These are phyloP conservation scores for Phaffia rhodozyma DNA, from an alignment of 1,284 basidiomycete species.

Conservation along the genomic window DNA sequence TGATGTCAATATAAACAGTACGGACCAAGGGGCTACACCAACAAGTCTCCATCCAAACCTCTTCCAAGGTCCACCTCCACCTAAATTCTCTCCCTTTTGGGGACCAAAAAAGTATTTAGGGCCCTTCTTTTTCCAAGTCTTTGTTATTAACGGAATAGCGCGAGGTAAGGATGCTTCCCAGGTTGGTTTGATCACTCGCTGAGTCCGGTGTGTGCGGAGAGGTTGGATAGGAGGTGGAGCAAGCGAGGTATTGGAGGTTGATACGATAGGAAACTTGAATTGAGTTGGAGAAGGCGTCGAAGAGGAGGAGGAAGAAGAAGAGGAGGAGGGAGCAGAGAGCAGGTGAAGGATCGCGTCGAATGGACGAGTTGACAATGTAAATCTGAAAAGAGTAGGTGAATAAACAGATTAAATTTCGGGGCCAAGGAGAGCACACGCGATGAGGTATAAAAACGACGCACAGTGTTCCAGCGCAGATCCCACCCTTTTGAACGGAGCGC, in stretches of 20 bases:
- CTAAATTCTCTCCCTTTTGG: neutral
- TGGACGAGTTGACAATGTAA: slow-evolving; percentile 12
- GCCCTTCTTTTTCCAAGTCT: neutral
- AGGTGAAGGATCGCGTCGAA: slow-evolving; percentile 15
- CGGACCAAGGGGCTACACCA: slow-evolving; percentile 8
- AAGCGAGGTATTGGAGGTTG: slow-evolving; percentile 1
- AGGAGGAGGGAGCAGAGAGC: slow-evolving; percentile 4
- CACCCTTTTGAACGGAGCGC: neutral
- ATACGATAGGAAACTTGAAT: neutral
- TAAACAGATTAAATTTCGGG: neutral
- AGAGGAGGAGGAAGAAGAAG: neutral
- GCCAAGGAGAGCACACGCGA: neutral
- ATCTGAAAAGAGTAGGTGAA: neutral
- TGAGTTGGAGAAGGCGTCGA: neutral
- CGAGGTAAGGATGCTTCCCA: slow-evolving; percentile 1
- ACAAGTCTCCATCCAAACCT: neutral
- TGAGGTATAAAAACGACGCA: neutral
- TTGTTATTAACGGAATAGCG: slow-evolving; percentile 11
- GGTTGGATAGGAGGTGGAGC: slow-evolving; percentile 10
- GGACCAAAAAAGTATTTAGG: slow-evolving; percentile 8
- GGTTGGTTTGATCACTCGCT: neutral
- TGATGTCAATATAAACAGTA: no score
- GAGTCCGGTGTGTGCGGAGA: neutral
- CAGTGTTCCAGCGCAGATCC: slow-evolving; percentile 12
- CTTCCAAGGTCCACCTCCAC: neutral